Conservation (phyloP, 768 basidiomycete genomes). For the Tulasnella sp. region DNA sequence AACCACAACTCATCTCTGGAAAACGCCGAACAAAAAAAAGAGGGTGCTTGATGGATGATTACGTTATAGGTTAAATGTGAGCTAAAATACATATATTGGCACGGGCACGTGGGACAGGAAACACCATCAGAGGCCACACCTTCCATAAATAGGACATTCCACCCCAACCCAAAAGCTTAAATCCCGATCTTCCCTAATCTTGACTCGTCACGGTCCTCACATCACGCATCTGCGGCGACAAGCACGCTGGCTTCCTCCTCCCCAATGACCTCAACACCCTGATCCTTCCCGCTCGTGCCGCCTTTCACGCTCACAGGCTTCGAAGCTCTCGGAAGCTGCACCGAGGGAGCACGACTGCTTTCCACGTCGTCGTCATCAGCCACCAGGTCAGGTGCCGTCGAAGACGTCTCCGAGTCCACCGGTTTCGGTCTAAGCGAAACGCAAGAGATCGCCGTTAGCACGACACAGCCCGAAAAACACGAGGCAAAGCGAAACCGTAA, state of each 20-base stretch:
- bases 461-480: neutral
- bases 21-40: neutral
- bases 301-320: neutral
- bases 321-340: neutral
- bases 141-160: neutral
- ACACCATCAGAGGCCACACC: neutral
- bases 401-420: neutral
- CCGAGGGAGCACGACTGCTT: conserved; percentile 6
- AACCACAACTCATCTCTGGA: too few species aligned
- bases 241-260: neutral
- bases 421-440: neutral
- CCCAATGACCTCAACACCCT: neutral
- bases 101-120: neutral
- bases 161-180: neutral
- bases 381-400: neutral
- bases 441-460: neutral
- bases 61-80: neutral
- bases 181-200: neutral
- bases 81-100: neutral
- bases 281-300: neutral
- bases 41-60: neutral
- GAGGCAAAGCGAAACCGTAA: neutral
- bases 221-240: neutral
- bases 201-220: neutral
- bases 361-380: conserved; percentile 7